Percentiles rank a stretch among this genome's conserved stretches.
Conservation (phyloP, 2,329 filamentous ascomycete genomes). For the Thelonectria discophora region DNA sequence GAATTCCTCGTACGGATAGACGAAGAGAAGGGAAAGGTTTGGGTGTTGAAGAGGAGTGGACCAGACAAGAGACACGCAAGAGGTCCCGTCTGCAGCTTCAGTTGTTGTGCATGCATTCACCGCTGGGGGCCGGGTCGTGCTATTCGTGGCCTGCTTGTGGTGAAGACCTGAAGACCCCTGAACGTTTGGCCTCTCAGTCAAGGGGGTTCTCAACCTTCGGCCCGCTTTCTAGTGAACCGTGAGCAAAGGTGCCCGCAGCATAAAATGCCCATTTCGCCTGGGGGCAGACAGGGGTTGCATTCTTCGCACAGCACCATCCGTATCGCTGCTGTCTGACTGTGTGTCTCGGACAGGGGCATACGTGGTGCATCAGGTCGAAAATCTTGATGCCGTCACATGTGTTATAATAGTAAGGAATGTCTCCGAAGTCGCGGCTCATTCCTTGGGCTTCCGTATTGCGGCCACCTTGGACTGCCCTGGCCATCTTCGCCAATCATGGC, state of each 20-base stretch:
- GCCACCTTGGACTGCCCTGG: neutral
- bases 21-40: slow-evolving; percentile 27
- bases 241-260: slow-evolving; percentile 13
- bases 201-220: neutral
- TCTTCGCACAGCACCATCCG: neutral
- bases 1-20: slow-evolving; percentile 33
- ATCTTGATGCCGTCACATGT: neutral
- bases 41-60: slow-evolving; percentile 19
- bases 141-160: slow-evolving; percentile 21
- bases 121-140: slow-evolving; percentile 18
- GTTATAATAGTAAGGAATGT: slow-evolving; percentile 2
- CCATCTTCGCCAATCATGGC: slow-evolving; percentile 14
- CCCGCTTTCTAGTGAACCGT: slow-evolving; percentile 15
- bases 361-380: slow-evolving; percentile 12
- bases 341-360: slow-evolving; percentile 18
- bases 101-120: slow-evolving; percentile 21
- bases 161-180: slow-evolving; percentile 15
- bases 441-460: neutral
- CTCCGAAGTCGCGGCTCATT: slow-evolving; percentile 6
- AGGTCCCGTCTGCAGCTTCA: slow-evolving; percentile 9
- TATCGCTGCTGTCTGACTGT: neutral
- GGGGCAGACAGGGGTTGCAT: slow-evolving; percentile 1
- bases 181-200: neutral
- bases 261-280: neutral
- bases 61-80: slow-evolving; percentile 21